Percentiles rank a stretch among this genome's conserved stretches.
Conservation (phyloP, 139 green algal genomes). For the Volvox africanus region DNA sequence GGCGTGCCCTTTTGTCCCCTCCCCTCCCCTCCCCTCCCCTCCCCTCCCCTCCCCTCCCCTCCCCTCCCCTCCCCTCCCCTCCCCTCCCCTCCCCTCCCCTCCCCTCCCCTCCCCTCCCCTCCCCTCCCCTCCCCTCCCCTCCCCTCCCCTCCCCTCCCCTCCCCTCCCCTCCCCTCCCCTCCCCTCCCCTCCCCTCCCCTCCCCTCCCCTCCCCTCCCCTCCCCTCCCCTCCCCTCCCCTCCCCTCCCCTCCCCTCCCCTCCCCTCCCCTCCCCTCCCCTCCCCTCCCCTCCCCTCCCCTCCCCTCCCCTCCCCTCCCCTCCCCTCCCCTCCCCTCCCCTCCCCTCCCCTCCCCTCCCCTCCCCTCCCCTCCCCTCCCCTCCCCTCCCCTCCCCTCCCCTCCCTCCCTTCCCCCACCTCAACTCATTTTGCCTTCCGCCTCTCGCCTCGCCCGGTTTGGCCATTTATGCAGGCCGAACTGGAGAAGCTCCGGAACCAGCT, state of each 20-base stretch:
- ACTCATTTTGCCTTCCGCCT: not conserved
- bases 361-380: not conserved
- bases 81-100: too few species aligned
- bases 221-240: too few species aligned
- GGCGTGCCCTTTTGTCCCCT: too few species aligned
- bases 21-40: too few species aligned
- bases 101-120: too few species aligned
- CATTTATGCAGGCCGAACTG: not conserved
- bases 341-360: not conserved
- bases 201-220: not conserved
- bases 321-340: not conserved
- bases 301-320: not conserved
- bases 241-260: not conserved
- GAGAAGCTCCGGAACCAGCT: constrained; percentile 21
- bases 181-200: not conserved
- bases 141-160: too few species aligned
- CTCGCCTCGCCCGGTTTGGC: not conserved
- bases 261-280: not conserved
- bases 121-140: too few species aligned
- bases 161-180: too few species aligned
- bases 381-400: not conserved
- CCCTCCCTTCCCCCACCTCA: not conserved
- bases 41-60: too few species aligned
- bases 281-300: not conserved
- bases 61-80: too few species aligned